Percentiles rank a stretch among this genome's conserved stretches.
Conservation (phyloP, 179 eudicot genomes). For the Amaranthus tricolor region DNA sequence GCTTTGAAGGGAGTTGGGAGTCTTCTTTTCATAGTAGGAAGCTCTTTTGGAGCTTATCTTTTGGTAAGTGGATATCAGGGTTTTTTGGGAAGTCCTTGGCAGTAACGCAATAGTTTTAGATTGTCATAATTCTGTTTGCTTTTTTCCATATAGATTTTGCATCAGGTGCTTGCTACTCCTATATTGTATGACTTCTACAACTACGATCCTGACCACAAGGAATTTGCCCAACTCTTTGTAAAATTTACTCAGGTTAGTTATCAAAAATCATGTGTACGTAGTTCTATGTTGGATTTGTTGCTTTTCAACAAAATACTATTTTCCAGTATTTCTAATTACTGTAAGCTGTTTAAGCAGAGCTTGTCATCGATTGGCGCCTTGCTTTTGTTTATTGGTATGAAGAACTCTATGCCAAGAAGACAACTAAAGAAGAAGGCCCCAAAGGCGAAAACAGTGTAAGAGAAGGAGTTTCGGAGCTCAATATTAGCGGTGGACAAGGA, state of each 20-base stretch:
- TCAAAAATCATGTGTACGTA: background rate
- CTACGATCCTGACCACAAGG: constrained; percentile 63
- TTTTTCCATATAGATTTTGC: constrained; percentile 49
- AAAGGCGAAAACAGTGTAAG: constrained; percentile 60
- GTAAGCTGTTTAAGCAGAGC: constrained; percentile 38
- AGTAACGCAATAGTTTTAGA: background rate
- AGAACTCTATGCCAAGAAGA: constrained; percentile 73
- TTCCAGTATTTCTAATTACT: background rate
- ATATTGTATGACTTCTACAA: constrained; percentile 90
- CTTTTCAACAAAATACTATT: background rate
- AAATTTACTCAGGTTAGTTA: constrained; percentile 75
- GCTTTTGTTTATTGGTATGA: constrained; percentile 89
- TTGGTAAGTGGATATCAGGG: constrained; percentile 41
- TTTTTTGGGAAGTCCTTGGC: background rate
- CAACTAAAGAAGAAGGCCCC: constrained; percentile 58
- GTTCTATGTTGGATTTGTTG: background rate
- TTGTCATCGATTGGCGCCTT: constrained; percentile 77
- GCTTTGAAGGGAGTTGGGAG: constrained; percentile 72
- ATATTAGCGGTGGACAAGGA: constrained; percentile 15
- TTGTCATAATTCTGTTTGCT: background rate
- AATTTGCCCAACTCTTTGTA: constrained; percentile 59
- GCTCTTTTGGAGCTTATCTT: constrained; percentile 73
- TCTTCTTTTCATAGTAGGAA: constrained; percentile 69
- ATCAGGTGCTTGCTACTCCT: constrained; percentile 63
- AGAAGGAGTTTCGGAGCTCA: background rate